phyloP scores from a whole-genome alignment of 2,329 filamentous ascomycete genomes.

The Calycina marina region DNA sequence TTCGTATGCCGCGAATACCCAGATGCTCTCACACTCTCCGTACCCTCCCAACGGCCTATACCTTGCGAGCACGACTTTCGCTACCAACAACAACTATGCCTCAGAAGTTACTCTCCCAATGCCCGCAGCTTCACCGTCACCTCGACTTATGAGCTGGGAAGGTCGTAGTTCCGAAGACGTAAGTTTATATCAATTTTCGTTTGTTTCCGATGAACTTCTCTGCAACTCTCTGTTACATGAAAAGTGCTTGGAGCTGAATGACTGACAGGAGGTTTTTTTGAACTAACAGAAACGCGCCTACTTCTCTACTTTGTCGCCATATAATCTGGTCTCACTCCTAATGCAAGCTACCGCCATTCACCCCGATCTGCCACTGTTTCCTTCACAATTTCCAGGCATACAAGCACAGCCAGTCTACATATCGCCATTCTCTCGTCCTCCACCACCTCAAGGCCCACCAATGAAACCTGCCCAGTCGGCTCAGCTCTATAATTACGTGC shows the following conservation, averaged over 20 bases:
- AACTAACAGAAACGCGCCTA: constrained; percentile 42
- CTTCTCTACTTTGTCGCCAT: constrained; percentile 43
- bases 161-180: constrained; percentile 27
- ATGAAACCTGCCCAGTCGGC: background rate
- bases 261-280: background rate
- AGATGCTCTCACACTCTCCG: too few species aligned
- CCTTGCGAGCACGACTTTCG: too few species aligned
- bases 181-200: too few species aligned
- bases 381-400: constrained; percentile 12
- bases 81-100: too few species aligned
- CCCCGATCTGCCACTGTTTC: constrained; percentile 53
- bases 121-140: background rate
- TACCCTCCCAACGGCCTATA: too few species aligned
- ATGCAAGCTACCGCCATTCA: constrained; percentile 45
- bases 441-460: background rate
- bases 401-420: background rate
- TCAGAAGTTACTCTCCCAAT: too few species aligned
- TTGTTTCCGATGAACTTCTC: background rate
- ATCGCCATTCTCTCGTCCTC: background rate
- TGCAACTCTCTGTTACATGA: background rate
- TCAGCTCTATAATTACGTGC: background rate
- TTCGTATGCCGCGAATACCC: too few species aligned
- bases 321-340: constrained; percentile 49
- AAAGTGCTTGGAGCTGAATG: background rate
- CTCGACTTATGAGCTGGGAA: constrained; percentile 11